Conservation (phyloP, 768 basidiomycete species). For the Suillus subluteus region DNA sequence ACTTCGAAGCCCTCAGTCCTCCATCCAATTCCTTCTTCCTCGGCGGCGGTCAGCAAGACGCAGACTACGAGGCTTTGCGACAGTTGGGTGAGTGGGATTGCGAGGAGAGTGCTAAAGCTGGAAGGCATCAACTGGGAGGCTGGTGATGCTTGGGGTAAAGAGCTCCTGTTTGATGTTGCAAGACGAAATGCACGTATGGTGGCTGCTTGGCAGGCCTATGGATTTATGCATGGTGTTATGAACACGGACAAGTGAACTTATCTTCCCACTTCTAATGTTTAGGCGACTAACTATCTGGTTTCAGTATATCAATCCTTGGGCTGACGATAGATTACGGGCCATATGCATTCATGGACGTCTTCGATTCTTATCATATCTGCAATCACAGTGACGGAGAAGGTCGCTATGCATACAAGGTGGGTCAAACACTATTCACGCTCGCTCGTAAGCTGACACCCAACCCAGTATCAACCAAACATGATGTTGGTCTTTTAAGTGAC, state of each 20-base stretch:
- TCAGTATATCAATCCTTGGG: conserved; percentile 74
- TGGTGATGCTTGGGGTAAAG: conserved; percentile 69
- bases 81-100: conserved; percentile 79
- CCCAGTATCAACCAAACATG: conserved; percentile 75
- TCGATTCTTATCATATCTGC: conserved; percentile 83
- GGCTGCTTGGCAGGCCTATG: conserved; percentile 93
- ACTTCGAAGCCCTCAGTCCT: conserved; percentile 84
- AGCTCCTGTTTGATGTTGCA: conserved; percentile 77
- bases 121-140: conserved; percentile 39
- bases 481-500: conserved; percentile 50
- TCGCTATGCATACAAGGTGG: conserved; percentile 71
- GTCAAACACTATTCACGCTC: conserved; percentile 11
- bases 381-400: conserved; percentile 85
- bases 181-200: conserved; percentile 90
- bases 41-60: conserved; percentile 75
- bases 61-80: conserved; percentile 75
- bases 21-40: conserved; percentile 66
- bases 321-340: conserved; percentile 86
- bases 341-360: conserved; percentile 95
- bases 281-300: conserved; percentile 14
- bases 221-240: conserved; percentile 96
- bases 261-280: neutral
- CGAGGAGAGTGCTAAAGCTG: conserved; percentile 57
- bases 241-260: conserved; percentile 90
- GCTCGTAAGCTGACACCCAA: conserved; percentile 10